phyloP scores from a whole-genome alignment of 352 stramenopile species.

The Poterioochromonas sp. region DNA sequence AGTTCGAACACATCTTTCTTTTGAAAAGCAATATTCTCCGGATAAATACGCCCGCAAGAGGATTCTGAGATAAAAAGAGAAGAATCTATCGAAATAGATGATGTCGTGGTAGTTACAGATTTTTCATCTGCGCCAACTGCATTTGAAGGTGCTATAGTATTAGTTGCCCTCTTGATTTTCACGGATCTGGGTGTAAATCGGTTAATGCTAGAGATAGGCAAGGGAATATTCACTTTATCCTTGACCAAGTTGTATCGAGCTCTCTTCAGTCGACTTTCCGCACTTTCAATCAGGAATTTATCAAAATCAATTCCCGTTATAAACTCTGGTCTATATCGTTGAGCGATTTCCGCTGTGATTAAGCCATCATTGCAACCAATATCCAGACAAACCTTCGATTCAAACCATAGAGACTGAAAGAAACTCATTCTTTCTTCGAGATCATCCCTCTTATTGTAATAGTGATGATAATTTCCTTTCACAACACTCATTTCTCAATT shows the following conservation, averaged over 20 bases:
- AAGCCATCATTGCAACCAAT: slow-evolving; percentile 29
- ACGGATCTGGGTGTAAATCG: not conserved
- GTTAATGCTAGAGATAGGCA: too few relatives aligned
- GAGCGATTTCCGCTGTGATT: not conserved
- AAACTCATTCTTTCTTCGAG: not conserved
- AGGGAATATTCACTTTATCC: not conserved
- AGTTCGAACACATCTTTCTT: slow-evolving; percentile 27
- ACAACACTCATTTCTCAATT: too few relatives aligned
- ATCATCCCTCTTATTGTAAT: not conserved
- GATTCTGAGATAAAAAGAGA: too few relatives aligned
- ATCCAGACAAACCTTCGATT: slow-evolving; percentile 6
- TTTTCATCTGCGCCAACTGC: too few relatives aligned
- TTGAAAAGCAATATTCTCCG: slow-evolving; percentile 60
- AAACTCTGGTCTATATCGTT: slow-evolving; percentile 50
- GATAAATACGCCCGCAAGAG: slow-evolving; percentile 61
- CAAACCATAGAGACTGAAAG: not conserved
- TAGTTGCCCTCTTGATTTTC: not conserved
- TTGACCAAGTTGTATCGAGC: not conserved
- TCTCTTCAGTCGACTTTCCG: slow-evolving; percentile 43
- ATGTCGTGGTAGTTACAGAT: too few relatives aligned
- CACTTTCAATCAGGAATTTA: slow-evolving; percentile 54
- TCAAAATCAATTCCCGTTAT: slow-evolving; percentile 64
- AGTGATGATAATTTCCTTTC: not conserved
- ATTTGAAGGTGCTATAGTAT: slow-evolving; percentile 58
- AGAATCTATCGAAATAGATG: too few relatives aligned